A percentile compares a stretch with the other conserved stretches of the same genome.
These are phyloP conservation scores for Geosmithia putterillii DNA, from an alignment of 2,329 filamentous ascomycete genomes.

Conservation along the genomic window DNA sequence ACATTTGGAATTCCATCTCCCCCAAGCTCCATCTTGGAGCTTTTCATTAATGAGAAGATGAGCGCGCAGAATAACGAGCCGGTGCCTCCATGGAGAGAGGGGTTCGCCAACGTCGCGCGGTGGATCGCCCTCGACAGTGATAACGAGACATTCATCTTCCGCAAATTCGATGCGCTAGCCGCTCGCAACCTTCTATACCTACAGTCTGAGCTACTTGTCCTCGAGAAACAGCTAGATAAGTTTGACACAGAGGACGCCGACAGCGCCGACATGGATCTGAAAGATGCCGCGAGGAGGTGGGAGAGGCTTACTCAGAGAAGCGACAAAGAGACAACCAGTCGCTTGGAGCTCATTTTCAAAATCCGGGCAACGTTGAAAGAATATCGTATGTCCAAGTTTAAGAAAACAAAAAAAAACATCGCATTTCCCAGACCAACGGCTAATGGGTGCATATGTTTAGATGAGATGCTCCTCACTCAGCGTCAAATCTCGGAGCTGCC, in stretches of 20 bases:
- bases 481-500: background rate
- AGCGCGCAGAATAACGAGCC: no score
- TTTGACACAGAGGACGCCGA: background rate
- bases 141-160: conserved; percentile 1
- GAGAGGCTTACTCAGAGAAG: background rate
- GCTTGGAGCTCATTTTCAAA: background rate
- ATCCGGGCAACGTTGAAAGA: background rate
- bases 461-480: conserved; percentile 1
- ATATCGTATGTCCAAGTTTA: background rate
- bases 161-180: conserved; percentile 2
- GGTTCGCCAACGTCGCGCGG: no score
- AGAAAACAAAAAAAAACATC: background rate
- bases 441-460: background rate
- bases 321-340: background rate
- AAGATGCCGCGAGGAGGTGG: background rate
- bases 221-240: background rate
- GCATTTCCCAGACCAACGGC: background rate
- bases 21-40: no score
- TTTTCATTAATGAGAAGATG: no score
- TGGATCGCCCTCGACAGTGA: conserved; percentile 2
- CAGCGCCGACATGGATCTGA: background rate
- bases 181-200: conserved; percentile 1
- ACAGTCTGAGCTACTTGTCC: background rate
- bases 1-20: no score
- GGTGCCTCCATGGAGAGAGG: no score